These are phyloP conservation scores for Jackrogersella minutella DNA, from an alignment of 495 filamentous ascomycete genomes.

Conservation along the genomic window DNA sequence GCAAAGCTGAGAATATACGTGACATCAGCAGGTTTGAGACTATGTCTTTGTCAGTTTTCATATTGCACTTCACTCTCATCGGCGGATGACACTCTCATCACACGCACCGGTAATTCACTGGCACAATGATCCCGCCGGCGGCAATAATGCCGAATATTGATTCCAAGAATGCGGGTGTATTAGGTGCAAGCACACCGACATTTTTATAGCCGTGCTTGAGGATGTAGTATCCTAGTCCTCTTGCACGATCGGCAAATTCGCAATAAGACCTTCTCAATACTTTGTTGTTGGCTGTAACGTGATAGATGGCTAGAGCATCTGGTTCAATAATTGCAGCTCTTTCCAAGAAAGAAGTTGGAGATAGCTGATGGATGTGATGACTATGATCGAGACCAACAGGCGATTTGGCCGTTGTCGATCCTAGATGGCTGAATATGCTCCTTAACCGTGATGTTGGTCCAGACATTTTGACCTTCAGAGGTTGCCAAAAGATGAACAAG, in stretches of 20 bases:
- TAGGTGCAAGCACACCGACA: constrained; percentile 83
- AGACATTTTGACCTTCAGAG: constrained; percentile 52
- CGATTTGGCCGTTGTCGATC: constrained; percentile 49
- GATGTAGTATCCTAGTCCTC: constrained; percentile 87
- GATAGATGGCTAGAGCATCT: constrained; percentile 84
- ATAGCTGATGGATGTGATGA: constrained; percentile 79
- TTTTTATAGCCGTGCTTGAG: constrained; percentile 72
- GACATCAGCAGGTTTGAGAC: constrained; percentile 87
- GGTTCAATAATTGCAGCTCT: constrained; percentile 92
- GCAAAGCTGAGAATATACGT: constrained; percentile 87
- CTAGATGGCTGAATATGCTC: constrained; percentile 70
- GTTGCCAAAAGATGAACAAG: background rate
- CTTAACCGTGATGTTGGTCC: constrained; percentile 56
- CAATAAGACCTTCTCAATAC: constrained; percentile 75
- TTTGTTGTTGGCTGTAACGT: constrained; percentile 80
- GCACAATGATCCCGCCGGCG: constrained; percentile 80
- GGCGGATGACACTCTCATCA: background rate
- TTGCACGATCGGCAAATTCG: constrained; percentile 82
- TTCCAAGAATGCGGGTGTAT: constrained; percentile 95
- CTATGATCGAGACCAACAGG: constrained; percentile 55
- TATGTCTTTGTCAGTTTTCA: constrained; percentile 22
- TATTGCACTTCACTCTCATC: background rate
- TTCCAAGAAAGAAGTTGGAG: constrained; percentile 88
- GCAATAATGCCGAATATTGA: constrained; percentile 87
- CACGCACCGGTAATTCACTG: constrained; percentile 76